Evolutionary conservation across 2,329 filamentous ascomycete genomes (phyloP).

Genomic region (Zarea fungicola): DNA sequence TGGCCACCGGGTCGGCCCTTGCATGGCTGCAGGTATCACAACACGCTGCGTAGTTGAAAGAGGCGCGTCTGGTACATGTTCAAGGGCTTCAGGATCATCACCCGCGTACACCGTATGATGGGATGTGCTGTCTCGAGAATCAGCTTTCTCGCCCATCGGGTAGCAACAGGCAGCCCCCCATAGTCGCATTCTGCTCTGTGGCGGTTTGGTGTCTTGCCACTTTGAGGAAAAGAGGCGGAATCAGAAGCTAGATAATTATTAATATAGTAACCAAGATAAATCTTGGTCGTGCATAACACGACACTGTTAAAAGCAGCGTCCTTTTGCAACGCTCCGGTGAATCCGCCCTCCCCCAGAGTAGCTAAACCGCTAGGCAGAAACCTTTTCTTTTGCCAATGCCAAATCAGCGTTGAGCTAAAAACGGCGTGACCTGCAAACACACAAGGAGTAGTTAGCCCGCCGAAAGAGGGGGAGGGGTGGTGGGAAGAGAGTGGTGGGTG

Average conservation of each 20-base stretch:
- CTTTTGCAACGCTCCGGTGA: neutral
- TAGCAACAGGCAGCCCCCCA: neutral
- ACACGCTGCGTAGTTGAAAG: neutral
- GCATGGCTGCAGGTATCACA: slow-evolving; percentile 7
- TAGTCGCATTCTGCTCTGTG: too few relatives aligned
- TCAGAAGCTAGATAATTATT: too few relatives aligned
- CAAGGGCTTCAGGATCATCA: neutral
- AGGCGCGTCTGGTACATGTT: neutral
- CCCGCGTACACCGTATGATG: slow-evolving; percentile 8
- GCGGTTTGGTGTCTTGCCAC: too few relatives aligned
- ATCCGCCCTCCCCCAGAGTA: neutral
- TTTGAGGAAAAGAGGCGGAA: too few relatives aligned
- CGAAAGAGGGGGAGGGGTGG: neutral
- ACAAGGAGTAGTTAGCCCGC: slow-evolving; percentile 14
- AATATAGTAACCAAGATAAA: too few relatives aligned
- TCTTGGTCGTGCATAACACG: too few relatives aligned
- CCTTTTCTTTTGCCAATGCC: too few relatives aligned
- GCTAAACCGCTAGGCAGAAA: neutral
- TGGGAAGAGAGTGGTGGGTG: slow-evolving; percentile 13
- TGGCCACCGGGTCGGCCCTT: slow-evolving; percentile 11
- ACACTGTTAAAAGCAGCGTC: neutral
- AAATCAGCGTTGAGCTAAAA: neutral
- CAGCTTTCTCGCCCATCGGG: neutral
- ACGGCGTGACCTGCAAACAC: slow-evolving; percentile 13
- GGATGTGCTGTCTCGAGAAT: neutral